Conservation (phyloP, 257 asterid genomes). For the Lycium barbarum region DNA sequence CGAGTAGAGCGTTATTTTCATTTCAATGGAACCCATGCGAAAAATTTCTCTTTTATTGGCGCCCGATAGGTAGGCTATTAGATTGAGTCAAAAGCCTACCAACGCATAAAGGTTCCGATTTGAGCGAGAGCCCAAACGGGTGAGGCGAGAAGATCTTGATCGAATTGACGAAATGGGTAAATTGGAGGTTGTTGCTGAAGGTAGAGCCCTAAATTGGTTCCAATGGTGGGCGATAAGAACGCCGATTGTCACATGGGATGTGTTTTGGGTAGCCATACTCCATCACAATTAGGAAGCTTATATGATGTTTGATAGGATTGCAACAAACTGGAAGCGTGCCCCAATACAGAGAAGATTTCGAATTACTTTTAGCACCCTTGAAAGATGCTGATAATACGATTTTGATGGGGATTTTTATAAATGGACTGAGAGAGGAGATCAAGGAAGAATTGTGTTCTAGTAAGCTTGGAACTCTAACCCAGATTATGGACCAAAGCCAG, state of each 20-base stretch:
- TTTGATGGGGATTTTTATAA: not conserved
- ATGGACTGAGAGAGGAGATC: not conserved
- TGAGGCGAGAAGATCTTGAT: no score
- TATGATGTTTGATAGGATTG: not conserved
- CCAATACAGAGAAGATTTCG: not conserved
- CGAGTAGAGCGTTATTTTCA: no score
- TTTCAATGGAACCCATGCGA: no score
- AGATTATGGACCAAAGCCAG: not conserved
- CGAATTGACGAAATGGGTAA: no score
- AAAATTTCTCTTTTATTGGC: no score
- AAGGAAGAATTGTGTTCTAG: not conserved
- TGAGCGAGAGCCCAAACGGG: no score
- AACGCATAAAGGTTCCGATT: no score
- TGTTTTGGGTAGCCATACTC: not conserved
- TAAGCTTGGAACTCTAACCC: not conserved
- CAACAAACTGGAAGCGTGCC: not conserved
- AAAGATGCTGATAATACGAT: no score
- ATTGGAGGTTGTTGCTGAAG: not conserved
- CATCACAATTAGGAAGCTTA: not conserved
- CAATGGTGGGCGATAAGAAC: not conserved
- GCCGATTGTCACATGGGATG: not conserved
- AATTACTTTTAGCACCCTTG: no score
- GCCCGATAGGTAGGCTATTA: no score
- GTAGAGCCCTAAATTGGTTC: not conserved
- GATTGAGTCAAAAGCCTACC: no score